These are phyloP conservation scores for Coemansia sp. DNA, from an alignment of 192 early-diverging fungal genomes.

Conservation along the genomic window DNA sequence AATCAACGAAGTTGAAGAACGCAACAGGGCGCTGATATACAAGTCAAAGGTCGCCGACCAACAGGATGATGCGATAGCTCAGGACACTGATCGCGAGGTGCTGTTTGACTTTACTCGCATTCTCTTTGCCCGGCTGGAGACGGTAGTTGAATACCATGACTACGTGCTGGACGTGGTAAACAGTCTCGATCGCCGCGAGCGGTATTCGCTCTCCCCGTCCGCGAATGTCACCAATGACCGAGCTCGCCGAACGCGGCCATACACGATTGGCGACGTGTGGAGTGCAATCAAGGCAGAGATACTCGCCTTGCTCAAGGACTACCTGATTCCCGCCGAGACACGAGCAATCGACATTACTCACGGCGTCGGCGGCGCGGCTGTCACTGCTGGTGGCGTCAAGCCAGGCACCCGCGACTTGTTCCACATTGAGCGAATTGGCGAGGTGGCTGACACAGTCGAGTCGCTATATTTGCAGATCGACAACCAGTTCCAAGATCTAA, in stretches of 20 bases:
- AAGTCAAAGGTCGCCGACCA: slow-evolving; percentile 34
- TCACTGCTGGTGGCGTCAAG: slow-evolving; percentile 5
- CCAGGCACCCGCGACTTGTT: slow-evolving; percentile 44
- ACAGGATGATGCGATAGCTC: slow-evolving; percentile 36
- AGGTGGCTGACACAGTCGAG: slow-evolving; percentile 31
- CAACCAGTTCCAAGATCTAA: slow-evolving; percentile 42
- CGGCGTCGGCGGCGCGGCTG: slow-evolving; percentile 5
- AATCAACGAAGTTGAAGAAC: slow-evolving; percentile 69
- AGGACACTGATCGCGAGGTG: slow-evolving; percentile 65
- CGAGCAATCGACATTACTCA: slow-evolving; percentile 16
- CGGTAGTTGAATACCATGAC: slow-evolving; percentile 71
- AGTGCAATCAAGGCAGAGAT: slow-evolving; percentile 47
- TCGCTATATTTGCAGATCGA: slow-evolving; percentile 45
- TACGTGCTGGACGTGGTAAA: slow-evolving; percentile 64
- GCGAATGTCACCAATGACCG: neutral
- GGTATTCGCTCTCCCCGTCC: slow-evolving; percentile 27
- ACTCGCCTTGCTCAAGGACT: slow-evolving; percentile 45
- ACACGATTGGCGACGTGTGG: slow-evolving; percentile 53
- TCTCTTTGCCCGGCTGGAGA: slow-evolving; percentile 70
- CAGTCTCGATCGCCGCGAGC: slow-evolving; percentile 49
- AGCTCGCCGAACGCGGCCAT: slow-evolving; percentile 12
- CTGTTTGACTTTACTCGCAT: slow-evolving; percentile 73
- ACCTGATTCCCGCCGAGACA: slow-evolving; percentile 41
- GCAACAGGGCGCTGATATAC: slow-evolving; percentile 52
- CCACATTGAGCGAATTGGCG: slow-evolving; percentile 35